Evolutionary conservation across 441 rosid species (phyloP).

Genomic region (Hura crepitans): DNA sequence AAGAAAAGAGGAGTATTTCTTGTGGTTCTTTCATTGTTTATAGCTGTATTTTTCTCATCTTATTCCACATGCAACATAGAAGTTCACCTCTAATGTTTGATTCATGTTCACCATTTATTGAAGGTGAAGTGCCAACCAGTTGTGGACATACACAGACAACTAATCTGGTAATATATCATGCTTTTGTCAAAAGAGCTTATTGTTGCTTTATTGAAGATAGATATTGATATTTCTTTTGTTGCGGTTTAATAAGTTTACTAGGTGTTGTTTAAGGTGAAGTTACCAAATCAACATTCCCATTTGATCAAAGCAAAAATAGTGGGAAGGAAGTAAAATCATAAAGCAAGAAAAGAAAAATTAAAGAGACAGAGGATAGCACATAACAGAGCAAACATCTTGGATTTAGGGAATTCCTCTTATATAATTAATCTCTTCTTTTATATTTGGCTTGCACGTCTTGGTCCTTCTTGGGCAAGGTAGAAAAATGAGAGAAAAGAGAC

Average conservation of each 20-base stretch:
- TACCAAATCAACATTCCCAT: not conserved
- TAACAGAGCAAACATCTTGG: not conserved
- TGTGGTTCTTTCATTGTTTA: not conserved
- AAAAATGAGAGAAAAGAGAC: not conserved
- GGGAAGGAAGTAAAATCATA: not conserved
- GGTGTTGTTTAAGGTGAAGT: not conserved
- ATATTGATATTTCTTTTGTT: not conserved
- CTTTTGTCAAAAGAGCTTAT: conserved; percentile 5
- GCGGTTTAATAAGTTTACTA: not conserved
- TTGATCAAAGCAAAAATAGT: not conserved
- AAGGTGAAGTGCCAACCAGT: conserved; percentile 94
- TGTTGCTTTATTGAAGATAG: not conserved
- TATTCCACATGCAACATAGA: not conserved
- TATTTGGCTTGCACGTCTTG: not conserved
- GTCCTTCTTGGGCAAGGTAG: not conserved
- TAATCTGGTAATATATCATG: conserved; percentile 67
- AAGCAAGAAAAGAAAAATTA: not conserved
- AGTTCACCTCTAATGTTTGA: conserved; percentile 4
- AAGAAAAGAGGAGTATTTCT: too few species aligned
- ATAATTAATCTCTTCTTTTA: not conserved
- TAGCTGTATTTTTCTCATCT: not conserved
- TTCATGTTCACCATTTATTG: conserved; percentile 25
- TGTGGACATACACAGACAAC: conserved; percentile 45
- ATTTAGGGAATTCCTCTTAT: not conserved
- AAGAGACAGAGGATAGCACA: too few species aligned